Conservation (phyloP, 331 rosid genomes). For the Arachis monticola region DNA sequence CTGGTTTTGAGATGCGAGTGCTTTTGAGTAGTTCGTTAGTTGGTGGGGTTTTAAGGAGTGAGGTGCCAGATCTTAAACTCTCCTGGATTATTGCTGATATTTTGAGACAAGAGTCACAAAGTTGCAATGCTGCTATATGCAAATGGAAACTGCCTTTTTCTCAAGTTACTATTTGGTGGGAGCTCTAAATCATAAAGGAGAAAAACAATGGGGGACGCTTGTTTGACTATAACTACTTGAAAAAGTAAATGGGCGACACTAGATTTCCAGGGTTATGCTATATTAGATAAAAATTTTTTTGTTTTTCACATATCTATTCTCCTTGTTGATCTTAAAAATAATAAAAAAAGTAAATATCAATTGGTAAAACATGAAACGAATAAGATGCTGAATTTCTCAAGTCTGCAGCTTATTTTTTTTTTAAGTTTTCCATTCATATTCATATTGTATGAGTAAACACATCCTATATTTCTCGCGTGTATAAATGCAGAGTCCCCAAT, state of each 20-base stretch:
- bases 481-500: too few species aligned
- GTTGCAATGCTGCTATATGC: neutral
- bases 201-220: slow-evolving; percentile 10
- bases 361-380: slow-evolving; percentile 32
- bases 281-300: too few species aligned
- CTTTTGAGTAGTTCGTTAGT: neutral
- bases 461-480: too few species aligned
- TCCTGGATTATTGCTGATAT: neutral
- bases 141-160: neutral
- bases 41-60: neutral
- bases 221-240: slow-evolving; percentile 34
- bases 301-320: too few species aligned
- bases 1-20: neutral
- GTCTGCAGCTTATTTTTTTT: neutral
- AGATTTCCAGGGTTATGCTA: too few species aligned
- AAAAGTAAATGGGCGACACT: too few species aligned
- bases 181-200: neutral
- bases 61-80: neutral
- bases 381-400: slow-evolving; percentile 41
- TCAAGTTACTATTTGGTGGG: neutral
- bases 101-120: slow-evolving; percentile 9
- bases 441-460: neutral
- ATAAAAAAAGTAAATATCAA: too few species aligned
- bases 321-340: too few species aligned
- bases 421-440: neutral